Evolutionary conservation across 2,329 filamentous ascomycete genomes (phyloP).

Genomic region (Stachybotrys elegans): DNA sequence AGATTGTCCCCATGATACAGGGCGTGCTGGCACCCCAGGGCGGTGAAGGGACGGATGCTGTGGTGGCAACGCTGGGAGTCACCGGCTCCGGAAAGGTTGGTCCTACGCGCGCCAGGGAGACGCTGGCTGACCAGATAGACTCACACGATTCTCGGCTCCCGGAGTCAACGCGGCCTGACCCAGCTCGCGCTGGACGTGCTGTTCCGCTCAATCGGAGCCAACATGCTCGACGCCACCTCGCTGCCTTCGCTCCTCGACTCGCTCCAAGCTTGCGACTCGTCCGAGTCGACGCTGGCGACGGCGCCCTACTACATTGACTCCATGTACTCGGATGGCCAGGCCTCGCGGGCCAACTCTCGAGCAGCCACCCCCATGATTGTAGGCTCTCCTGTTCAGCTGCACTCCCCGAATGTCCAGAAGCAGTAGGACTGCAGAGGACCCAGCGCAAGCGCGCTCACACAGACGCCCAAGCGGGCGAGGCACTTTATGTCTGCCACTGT

Average conservation of each 20-base stretch:
- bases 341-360: conserved; percentile 56
- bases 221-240: conserved; percentile 58
- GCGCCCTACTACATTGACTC: conserved; percentile 75
- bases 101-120: background rate
- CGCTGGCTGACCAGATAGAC: conserved; percentile 49
- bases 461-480: conserved; percentile 27
- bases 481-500: conserved; percentile 39
- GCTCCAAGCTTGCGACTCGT: conserved; percentile 69
- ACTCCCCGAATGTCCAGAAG: conserved; percentile 18
- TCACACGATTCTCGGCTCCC: conserved; percentile 90
- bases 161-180: conserved; percentile 79
- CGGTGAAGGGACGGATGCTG: conserved; percentile 77
- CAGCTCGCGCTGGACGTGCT: conserved; percentile 88
- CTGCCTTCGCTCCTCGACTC: conserved; percentile 65
- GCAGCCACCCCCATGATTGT: conserved; percentile 67
- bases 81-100: conserved; percentile 91
- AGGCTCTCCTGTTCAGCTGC: conserved; percentile 41
- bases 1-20: conserved; percentile 69
- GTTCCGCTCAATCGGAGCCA: conserved; percentile 73
- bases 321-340: conserved; percentile 63
- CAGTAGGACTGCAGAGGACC: conserved; percentile 21
- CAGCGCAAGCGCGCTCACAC: conserved; percentile 20
- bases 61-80: conserved; percentile 87
- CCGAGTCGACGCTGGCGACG: conserved; percentile 72
- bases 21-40: conserved; percentile 71